phyloP scores from a whole-genome alignment of 176 grass and related monocot species.

The Aegilops umbellulata region DNA sequence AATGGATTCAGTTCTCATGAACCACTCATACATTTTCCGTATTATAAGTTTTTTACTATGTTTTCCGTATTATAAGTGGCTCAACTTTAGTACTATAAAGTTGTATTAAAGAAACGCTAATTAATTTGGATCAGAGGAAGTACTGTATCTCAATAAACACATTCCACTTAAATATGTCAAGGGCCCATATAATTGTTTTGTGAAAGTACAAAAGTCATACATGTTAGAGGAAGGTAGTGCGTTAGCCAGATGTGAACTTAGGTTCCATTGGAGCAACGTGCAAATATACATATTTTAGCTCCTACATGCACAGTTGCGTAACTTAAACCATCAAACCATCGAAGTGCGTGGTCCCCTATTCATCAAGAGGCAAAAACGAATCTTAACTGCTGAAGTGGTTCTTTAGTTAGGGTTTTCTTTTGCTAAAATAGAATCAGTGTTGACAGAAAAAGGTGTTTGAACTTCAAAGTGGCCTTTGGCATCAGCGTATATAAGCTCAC shows the following conservation, averaged over 20 bases:
- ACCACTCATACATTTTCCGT: too few relatives aligned
- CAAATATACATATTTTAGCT: background rate
- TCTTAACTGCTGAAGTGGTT: background rate
- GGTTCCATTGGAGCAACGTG: slow-evolving; percentile 26
- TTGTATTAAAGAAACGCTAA: too few relatives aligned
- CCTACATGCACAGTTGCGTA: background rate
- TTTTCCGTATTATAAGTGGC: background rate
- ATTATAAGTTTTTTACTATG: background rate
- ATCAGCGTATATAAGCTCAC: background rate
- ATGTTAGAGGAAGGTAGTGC: background rate
- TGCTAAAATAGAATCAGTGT: background rate
- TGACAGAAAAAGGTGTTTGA: background rate
- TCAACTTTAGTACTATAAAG: background rate
- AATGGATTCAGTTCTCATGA: background rate
- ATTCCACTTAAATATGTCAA: background rate
- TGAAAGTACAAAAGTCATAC: too few relatives aligned
- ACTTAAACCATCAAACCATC: background rate
- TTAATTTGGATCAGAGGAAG: too few relatives aligned
- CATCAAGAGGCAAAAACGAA: background rate
- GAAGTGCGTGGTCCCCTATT: background rate
- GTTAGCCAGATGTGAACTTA: background rate
- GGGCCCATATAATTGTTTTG: background rate
- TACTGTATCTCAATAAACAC: too few relatives aligned
- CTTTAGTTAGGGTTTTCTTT: background rate
- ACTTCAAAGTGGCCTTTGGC: background rate